Base-by-base conservation (phyloP, 441 rosid species). In the Euphorbia celastroides region DNA sequence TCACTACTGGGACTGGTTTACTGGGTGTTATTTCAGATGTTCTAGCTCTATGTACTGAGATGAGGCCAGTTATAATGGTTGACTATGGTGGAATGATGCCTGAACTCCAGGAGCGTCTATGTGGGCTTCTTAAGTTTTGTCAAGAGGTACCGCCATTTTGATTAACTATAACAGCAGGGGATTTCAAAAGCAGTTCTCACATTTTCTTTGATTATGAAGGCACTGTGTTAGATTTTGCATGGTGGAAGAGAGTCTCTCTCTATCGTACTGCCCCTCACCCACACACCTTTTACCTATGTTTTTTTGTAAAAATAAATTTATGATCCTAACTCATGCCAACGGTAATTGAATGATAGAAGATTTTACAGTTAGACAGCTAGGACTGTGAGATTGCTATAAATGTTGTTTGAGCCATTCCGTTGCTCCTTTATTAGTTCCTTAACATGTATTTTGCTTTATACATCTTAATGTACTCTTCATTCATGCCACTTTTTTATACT, bases 21-120 rank as follows among this genome's bases (percentile, higher is more conserved):
- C 20, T 26, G 44, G 13, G 26, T 17, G 63, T 65, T 36, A 17
- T 72, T 74, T 65, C 89, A 91, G 96, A 93, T 89, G 69, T 85
- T 68, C 76, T 91, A 56, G 97, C 93, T 11, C 72, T 93, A 71
- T 83, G 90, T 79, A 74, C 86, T 0, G 82, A 84, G 61, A 85
- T 93, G 90, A 90, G 98, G 74, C 90, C 97, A 2, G 96, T 89
- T 64, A 84, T 89, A 67, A 90, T 93, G 98, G 80, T 90, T 44
- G 98, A 90, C 69, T 93, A 93, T 72, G 98, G 97, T 70, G 98
- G 97, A 31, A 93, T 86, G 84, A 66, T 93, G 83, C 98, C 97
- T 54, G 93, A 88, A 80, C 77, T 93, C 42, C 95, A 90, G 70
- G 82, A 84, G 19, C 83, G 74, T 60, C 75, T 93, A 19, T 82